These are phyloP conservation scores for Rhytidiadelphus loreus DNA, from an alignment of 225 moss, liverwort and hornwort species.

Conservation along the genomic window DNA sequence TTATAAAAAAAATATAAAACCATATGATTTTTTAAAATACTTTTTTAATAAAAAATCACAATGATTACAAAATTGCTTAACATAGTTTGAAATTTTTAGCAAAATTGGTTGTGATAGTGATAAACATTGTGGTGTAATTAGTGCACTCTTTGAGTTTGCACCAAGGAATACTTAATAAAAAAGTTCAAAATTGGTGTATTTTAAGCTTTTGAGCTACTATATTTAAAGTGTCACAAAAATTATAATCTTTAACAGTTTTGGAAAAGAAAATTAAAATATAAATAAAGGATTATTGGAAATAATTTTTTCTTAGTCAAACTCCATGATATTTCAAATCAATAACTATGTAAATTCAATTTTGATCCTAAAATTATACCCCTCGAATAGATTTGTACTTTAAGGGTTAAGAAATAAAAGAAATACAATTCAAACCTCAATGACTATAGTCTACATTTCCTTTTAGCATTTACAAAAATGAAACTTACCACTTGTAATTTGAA, in stretches of 20 bases:
- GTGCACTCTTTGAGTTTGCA: accelerated
- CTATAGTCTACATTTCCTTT: background rate
- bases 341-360: background rate
- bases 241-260: accelerated
- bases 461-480: background rate
- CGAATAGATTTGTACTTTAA: accelerated
- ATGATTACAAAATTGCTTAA: background rate
- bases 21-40: too few species aligned
- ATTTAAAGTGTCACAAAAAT: too few species aligned
- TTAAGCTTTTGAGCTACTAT: background rate
- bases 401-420: background rate
- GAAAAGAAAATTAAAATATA: too few species aligned
- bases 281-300: background rate
- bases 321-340: background rate
- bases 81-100: background rate
- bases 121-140: accelerated
- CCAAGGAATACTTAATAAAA: background rate
- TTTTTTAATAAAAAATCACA: background rate
- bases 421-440: background rate
- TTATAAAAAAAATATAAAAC: too few species aligned
- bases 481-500: background rate
- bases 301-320: background rate
- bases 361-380: background rate
- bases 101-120: background rate
- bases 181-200: background rate